Evolutionary conservation across 2,329 filamentous ascomycete species (phyloP).

Genomic region (Scedosporium apiospermum): DNA sequence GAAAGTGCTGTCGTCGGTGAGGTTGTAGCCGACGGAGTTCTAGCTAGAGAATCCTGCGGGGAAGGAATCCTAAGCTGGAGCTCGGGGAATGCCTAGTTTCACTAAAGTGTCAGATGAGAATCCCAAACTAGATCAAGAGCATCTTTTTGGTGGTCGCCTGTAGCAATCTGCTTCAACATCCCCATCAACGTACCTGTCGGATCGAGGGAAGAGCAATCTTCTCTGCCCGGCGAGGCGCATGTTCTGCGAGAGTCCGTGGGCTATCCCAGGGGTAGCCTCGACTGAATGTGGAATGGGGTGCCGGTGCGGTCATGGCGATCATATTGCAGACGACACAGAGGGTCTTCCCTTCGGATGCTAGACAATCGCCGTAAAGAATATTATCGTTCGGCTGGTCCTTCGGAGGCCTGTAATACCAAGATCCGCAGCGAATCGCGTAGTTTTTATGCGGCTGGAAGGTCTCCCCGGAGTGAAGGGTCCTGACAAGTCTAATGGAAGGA

Average conservation of each 20-base stretch:
- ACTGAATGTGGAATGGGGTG: constrained; percentile 5
- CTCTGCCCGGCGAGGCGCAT: constrained; percentile 2
- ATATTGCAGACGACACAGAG: neutral
- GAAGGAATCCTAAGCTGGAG: constrained; percentile 25
- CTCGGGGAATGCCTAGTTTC: constrained; percentile 36
- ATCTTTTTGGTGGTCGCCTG: neutral
- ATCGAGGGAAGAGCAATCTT: constrained; percentile 35
- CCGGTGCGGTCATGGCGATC: constrained; percentile 6
- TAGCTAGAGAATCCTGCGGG: constrained; percentile 20
- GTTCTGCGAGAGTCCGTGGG: neutral
- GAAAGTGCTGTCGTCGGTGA: constrained; percentile 22
- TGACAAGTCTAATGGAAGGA: too few relatives aligned
- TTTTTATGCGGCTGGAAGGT: too few relatives aligned
- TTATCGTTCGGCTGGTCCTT: neutral
- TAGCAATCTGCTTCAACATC: neutral
- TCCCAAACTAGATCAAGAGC: neutral
- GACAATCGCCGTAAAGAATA: neutral
- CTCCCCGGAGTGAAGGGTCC: too few relatives aligned
- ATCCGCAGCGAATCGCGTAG: neutral
- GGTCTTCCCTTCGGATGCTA: neutral
- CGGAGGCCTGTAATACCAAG: neutral
- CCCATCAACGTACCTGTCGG: constrained; percentile 32
- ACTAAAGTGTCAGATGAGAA: constrained; percentile 12
- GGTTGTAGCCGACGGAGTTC: constrained; percentile 22
- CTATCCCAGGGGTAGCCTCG: constrained; percentile 6